Evolutionary conservation across 2,329 filamentous ascomycete genomes (phyloP).

Genomic region (Pseudogymnoascus sp.): DNA sequence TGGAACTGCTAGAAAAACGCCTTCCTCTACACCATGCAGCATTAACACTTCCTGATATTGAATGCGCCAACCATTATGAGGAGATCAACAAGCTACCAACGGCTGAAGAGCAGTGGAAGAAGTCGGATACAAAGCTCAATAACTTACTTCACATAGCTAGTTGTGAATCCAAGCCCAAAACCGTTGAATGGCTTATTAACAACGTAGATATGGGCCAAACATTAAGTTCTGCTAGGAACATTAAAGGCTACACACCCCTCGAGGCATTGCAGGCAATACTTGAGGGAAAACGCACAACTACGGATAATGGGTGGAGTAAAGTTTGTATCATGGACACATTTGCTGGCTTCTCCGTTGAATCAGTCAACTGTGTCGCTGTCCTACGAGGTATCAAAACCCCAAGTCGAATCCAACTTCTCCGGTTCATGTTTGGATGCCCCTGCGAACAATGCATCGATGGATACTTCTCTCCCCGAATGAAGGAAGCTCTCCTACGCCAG

Average conservation of each 20-base stretch:
- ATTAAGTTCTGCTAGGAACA: conserved; percentile 23
- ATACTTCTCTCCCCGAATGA: conserved; percentile 34
- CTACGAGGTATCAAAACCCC: conserved; percentile 19
- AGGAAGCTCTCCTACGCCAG: no score
- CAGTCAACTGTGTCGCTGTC: conserved; percentile 25
- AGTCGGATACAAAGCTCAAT: conserved; percentile 13
- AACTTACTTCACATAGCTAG: conserved; percentile 20
- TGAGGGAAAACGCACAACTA: conserved; percentile 26
- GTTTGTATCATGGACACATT: no score
- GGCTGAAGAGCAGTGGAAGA: no score
- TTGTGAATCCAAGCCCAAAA: conserved; percentile 13
- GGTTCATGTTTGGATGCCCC: conserved; percentile 32
- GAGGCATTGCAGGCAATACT: conserved; percentile 28
- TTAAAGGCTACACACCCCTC: conserved; percentile 30
- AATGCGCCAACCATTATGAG: conserved; percentile 18
- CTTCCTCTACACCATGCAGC: conserved; percentile 18
- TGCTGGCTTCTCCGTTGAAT: conserved; percentile 25
- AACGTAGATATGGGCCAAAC: conserved; percentile 16
- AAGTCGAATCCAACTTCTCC: conserved; percentile 18
- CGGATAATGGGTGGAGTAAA: no score
- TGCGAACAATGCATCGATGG: conserved; percentile 32
- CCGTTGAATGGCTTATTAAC: conserved; percentile 26
- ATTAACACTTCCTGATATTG: conserved; percentile 14
- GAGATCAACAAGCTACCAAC: no score
- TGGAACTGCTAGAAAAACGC: conserved; percentile 15